Percentiles rank a stretch among this genome's conserved stretches.
phyloP scores from a whole-genome alignment of 305 asterid species.

The Euphrasia arctica region DNA sequence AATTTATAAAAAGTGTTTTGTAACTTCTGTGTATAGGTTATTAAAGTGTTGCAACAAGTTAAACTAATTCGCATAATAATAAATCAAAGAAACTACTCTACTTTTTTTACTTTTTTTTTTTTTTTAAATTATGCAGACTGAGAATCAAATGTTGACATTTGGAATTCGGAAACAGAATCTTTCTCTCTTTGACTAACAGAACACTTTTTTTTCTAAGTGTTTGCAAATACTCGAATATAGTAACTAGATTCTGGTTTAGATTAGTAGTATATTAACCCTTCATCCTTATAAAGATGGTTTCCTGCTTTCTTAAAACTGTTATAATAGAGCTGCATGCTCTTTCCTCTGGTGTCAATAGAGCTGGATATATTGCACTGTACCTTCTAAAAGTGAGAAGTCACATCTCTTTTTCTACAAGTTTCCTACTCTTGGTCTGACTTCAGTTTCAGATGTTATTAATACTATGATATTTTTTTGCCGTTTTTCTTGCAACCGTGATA shows the following conservation, averaged over 20 bases:
- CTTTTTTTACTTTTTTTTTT: neutral
- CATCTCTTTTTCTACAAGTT: slow-evolving; percentile 13
- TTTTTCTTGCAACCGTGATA: slow-evolving; percentile 30
- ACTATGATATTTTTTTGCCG: neutral
- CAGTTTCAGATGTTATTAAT: slow-evolving; percentile 22
- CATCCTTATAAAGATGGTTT: neutral
- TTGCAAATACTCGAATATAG: neutral
- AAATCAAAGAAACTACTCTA: neutral
- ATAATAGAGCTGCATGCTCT: slow-evolving; percentile 2
- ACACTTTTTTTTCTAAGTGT: neutral
- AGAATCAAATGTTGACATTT: slow-evolving; percentile 1
- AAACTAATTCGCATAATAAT: neutral
- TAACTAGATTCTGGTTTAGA: slow-evolving; percentile 9
- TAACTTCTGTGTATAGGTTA: too few species aligned
- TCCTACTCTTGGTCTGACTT: slow-evolving; percentile 7
- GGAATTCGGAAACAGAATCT: neutral
- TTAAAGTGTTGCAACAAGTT: neutral
- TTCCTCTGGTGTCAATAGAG: neutral
- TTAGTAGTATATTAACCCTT: slow-evolving; percentile 1
- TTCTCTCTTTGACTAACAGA: neutral
- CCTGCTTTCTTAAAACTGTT: neutral
- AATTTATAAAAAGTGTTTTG: neutral
- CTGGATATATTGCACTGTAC: slow-evolving; percentile 12
- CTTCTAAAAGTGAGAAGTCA: slow-evolving; percentile 9
- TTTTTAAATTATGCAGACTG: neutral